Evolutionary conservation across 768 basidiomycete genomes (phyloP).

Genomic region (Xanthoconium stramineum): DNA sequence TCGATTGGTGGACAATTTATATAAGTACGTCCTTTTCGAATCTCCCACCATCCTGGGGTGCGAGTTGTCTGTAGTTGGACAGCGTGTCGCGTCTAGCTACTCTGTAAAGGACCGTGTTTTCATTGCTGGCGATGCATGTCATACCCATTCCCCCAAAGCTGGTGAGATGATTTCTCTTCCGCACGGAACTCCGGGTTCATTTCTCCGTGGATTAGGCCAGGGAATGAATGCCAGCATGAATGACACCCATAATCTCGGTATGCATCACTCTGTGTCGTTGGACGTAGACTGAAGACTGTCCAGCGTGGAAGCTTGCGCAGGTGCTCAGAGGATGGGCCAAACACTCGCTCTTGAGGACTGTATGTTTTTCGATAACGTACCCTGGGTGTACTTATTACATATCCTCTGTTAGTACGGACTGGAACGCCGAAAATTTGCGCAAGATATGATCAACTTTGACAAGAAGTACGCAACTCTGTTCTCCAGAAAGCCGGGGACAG

Average conservation of each 20-base stretch:
- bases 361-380: not conserved
- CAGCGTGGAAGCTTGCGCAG: too few relatives aligned
- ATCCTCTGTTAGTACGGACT: conserved; percentile 1
- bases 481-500: not conserved
- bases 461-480: too few relatives aligned
- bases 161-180: conserved; percentile 32
- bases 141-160: conserved; percentile 46
- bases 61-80: conserved; percentile 50
- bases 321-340: not conserved
- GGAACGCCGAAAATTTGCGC: not conserved
- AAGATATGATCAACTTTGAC: too few relatives aligned
- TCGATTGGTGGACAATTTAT: too few relatives aligned
- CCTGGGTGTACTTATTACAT: not conserved
- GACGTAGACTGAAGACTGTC: too few relatives aligned
- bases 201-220: not conserved
- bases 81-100: conserved; percentile 35
- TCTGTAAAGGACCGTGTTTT: conserved; percentile 59
- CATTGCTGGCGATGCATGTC: conserved; percentile 60
- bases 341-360: not conserved
- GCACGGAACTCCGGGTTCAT: not conserved
- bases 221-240: too few relatives aligned
- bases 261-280: too few relatives aligned
- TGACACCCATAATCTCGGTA: too few relatives aligned
- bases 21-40: conserved; percentile 40
- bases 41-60: not conserved